phyloP scores from a whole-genome alignment of 176 grass and related monocot genomes.

The Lolium multiflorum region DNA sequence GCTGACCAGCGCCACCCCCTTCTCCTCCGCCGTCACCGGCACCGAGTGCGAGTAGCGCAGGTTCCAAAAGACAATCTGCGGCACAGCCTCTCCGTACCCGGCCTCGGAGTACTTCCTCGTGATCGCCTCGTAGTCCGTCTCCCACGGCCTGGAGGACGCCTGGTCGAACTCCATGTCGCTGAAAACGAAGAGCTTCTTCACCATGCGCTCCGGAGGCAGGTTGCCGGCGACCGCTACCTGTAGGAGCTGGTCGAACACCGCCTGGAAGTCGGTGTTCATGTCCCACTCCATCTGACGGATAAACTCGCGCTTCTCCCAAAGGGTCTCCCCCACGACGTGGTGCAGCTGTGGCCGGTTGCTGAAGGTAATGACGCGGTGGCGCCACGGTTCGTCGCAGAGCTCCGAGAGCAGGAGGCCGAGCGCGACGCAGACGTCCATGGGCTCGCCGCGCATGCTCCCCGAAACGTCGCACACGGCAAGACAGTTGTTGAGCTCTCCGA shows the following conservation, averaged over 20 bases:
- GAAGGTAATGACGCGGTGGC: slow-evolving; percentile 63
- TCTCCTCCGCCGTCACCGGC: too few relatives aligned
- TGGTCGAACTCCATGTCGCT: slow-evolving; percentile 74
- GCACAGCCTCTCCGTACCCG: slow-evolving; percentile 44
- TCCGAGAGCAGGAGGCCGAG: slow-evolving; percentile 74
- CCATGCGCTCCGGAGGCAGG: slow-evolving; percentile 58
- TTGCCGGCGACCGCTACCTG: slow-evolving; percentile 46
- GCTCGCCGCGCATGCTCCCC: slow-evolving; percentile 58
- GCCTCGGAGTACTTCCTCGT: slow-evolving; percentile 55
- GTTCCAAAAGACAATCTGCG: too few relatives aligned
- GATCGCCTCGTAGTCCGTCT: slow-evolving; percentile 84
- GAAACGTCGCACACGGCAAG: slow-evolving; percentile 85
- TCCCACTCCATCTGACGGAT: slow-evolving; percentile 56
- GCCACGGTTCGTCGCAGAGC: slow-evolving; percentile 70
- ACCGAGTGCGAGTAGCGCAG: too few relatives aligned
- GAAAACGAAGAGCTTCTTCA: slow-evolving; percentile 63
- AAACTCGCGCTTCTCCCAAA: too few relatives aligned
- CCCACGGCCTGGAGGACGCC: slow-evolving; percentile 56
- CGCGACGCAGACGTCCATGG: slow-evolving; percentile 76
- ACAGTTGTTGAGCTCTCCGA: slow-evolving; percentile 55
- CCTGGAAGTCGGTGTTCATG: slow-evolving; percentile 71
- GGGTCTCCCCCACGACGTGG: slow-evolving; percentile 29
- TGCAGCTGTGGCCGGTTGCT: slow-evolving; percentile 58
- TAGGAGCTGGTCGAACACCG: slow-evolving; percentile 74
- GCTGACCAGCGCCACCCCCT: too few relatives aligned